Conservation (phyloP, 306 rosid species). For the Trichosanthes truncata region DNA sequence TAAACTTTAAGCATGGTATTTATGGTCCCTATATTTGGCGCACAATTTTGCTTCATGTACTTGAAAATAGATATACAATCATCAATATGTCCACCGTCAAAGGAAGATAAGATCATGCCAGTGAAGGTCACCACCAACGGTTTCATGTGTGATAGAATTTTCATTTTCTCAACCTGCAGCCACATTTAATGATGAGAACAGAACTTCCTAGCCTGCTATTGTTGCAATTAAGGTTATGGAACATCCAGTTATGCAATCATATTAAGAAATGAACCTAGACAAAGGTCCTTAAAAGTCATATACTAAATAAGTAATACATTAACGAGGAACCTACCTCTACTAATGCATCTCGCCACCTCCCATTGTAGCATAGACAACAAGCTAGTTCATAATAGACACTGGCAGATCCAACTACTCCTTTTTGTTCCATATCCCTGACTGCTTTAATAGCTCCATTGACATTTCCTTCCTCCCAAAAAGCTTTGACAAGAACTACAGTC, state of each 20-base stretch:
- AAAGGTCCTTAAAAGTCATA: background rate
- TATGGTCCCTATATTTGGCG: constrained; percentile 72
- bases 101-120: constrained; percentile 75
- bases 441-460: constrained; percentile 63
- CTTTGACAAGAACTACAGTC: constrained; percentile 55
- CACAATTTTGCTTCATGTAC: constrained; percentile 51
- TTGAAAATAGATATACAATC: constrained; percentile 52
- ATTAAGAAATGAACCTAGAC: background rate
- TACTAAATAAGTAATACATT: background rate
- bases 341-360: constrained; percentile 87
- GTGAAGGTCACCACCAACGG: constrained; percentile 88
- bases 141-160: constrained; percentile 37
- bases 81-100: constrained; percentile 64
- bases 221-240: background rate
- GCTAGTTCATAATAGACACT: constrained; percentile 80
- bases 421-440: constrained; percentile 78
- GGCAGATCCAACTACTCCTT: constrained; percentile 65
- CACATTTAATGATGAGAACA: constrained; percentile 14
- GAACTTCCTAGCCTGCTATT: background rate
- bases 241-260: background rate
- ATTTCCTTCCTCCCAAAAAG: constrained; percentile 80
- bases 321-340: constrained; percentile 42
- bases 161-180: constrained; percentile 70
- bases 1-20: constrained; percentile 80
- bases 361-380: constrained; percentile 76